These are phyloP conservation scores for Didymella arachidicola DNA, from an alignment of 2,329 filamentous ascomycete genomes.

Conservation along the genomic window DNA sequence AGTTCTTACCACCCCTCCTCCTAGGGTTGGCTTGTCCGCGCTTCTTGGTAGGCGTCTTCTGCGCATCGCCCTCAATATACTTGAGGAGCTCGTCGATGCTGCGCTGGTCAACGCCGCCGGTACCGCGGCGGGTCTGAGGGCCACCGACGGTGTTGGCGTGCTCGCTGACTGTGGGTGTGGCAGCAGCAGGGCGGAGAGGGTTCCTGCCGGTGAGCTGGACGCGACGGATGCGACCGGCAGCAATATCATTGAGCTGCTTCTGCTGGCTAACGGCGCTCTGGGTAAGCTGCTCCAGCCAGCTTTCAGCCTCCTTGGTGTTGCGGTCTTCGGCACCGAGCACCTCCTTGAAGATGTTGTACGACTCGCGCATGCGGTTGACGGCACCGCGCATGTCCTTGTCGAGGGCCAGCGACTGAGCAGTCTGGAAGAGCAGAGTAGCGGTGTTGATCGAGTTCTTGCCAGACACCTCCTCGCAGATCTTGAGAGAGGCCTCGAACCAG, in stretches of 20 bases:
- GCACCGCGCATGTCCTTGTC: conserved; percentile 93
- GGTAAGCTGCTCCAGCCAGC: conserved; percentile 94
- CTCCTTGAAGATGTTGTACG: conserved; percentile 91
- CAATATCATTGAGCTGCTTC: conserved; percentile 88
- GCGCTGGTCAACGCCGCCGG: conserved; percentile 69
- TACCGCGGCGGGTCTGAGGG: conserved; percentile 49
- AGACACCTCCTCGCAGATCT: conserved; percentile 87
- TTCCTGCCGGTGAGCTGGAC: conserved; percentile 69
- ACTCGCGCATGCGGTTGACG: conserved; percentile 92
- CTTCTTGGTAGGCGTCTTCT: conserved; percentile 57
- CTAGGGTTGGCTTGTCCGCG: conserved; percentile 54
- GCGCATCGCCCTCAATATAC: conserved; percentile 81
- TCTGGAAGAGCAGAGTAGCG: conserved; percentile 94
- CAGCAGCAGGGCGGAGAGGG: conserved; percentile 66
- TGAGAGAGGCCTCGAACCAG: conserved; percentile 95
- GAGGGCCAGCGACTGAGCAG: conserved; percentile 93
- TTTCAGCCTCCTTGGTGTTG: conserved; percentile 97
- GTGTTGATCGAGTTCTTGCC: conserved; percentile 91
- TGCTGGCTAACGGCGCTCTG: conserved; percentile 94
- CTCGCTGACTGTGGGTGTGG: conserved; percentile 65
- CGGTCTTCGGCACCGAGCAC: conserved; percentile 89
- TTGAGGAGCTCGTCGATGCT: conserved; percentile 93
- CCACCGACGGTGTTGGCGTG: conserved; percentile 49
- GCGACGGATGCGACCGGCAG: conserved; percentile 74
- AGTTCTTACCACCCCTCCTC: conserved; percentile 37